Evolutionary conservation across 2,329 filamentous ascomycete genomes (phyloP).

Genomic region (Aquanectria penicillioides): DNA sequence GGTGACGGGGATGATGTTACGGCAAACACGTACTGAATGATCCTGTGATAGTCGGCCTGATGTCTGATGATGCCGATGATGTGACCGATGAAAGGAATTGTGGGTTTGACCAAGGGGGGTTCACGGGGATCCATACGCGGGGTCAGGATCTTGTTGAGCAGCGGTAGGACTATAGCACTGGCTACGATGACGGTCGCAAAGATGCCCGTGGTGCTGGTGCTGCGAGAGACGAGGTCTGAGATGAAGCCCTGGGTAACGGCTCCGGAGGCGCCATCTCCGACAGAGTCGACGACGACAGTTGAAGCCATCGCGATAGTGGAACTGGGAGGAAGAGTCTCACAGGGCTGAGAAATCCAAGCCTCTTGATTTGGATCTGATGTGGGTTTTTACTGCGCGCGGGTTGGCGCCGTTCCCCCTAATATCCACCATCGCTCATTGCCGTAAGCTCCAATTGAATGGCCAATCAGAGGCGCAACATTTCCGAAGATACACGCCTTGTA

Average conservation of each 20-base stretch:
- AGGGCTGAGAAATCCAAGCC: no score
- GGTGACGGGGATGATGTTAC: not conserved
- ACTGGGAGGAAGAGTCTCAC: no score
- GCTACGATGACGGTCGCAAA: conserved; percentile 22
- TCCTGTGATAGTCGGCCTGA: conserved; percentile 49
- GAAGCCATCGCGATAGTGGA: not conserved
- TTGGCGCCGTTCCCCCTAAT: no score
- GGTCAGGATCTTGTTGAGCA: conserved; percentile 30
- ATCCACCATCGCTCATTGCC: no score
- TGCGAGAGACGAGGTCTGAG: conserved; percentile 6
- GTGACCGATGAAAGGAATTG: conserved; percentile 57
- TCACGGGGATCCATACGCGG: conserved; percentile 48
- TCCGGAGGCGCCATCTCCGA: not conserved
- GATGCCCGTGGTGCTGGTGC: conserved; percentile 52
- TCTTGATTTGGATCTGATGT: no score
- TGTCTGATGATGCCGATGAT: conserved; percentile 53
- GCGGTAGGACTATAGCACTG: conserved; percentile 11
- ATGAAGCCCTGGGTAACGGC: conserved; percentile 8
- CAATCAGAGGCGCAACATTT: no score
- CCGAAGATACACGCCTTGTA: no score
- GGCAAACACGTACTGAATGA: conserved; percentile 47
- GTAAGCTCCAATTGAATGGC: no score
- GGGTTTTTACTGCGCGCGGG: no score
- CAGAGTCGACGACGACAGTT: not conserved
- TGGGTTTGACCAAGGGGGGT: conserved; percentile 52